Evolutionary conservation across 106 monocot genomes (phyloP), one percentile per base, ranked within the genome.

Genomic region (Apostasia ramifera): DNA sequence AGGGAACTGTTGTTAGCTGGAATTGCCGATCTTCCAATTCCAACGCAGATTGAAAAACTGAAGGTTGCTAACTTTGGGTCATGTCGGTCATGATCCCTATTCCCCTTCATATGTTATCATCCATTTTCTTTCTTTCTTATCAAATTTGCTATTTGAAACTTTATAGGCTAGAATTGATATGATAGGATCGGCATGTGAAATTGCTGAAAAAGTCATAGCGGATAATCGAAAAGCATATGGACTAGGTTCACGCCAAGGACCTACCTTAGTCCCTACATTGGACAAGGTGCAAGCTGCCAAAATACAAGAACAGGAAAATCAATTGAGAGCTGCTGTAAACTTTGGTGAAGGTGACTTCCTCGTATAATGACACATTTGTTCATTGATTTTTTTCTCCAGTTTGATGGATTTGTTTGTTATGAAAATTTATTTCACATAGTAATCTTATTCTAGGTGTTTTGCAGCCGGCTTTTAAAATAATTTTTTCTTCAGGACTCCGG

Each of bases 271-370:
- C 73, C 86, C 89, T 44, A 85, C 92, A 40, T 55, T 92, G 62
- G 97, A 97, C 72, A 97, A 97, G 61, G 84, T 63, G 41, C 89
- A 92, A 66, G 92, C 83, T 74, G 89, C 97, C 57, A 97, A 97
- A 80, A 92, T 92, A 72, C 97, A 92, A 70, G 92, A 97, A 70
- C 92, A 97, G 70, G 97, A 97, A 59, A 89, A 85, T 66, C 63
- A 79, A 26, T 80, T 97, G 39, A 80, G 97, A 81, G 78, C 84
- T 59, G 86, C 89, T 59, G 76, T 92, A 37, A 92, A 97, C 79
- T 79, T 67, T 79, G 97, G 97, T 8, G 92, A 97, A 97, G 97
- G 97, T 97, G 69, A 12, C 26, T 26, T 26, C 26, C 26, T 26
- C 26, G 26, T 26, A 26, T 26, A 26, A 26, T 26, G 26, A 26